phyloP scores from a whole-genome alignment of 208 protist genomes.

The Acanthamoeba healyi region DNA sequence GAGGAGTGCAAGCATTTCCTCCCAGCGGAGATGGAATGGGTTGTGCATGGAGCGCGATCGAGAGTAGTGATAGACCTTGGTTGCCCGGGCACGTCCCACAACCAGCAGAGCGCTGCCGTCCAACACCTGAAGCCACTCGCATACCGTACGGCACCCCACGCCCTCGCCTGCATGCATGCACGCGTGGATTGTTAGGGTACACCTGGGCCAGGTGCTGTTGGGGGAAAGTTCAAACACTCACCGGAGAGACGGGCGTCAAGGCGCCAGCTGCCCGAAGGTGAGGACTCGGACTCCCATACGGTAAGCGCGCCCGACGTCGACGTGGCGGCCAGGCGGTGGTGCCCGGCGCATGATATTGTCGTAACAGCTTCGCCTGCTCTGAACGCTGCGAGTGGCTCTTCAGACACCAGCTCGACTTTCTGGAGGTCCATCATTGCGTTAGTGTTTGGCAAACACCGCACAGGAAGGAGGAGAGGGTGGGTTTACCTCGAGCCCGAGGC shows the following conservation, averaged over 20 bases:
- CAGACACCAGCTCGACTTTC: background rate
- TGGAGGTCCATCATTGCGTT: background rate
- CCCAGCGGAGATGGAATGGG: slow-evolving; percentile 41
- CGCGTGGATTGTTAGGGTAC: too few relatives aligned
- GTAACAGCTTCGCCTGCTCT: background rate
- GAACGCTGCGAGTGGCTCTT: background rate
- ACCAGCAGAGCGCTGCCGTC: slow-evolving; percentile 17
- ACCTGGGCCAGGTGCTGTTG: too few relatives aligned
- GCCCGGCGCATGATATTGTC: background rate
- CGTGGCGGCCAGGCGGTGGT: background rate
- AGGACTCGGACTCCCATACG: slow-evolving; percentile 37
- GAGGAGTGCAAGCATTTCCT: background rate
- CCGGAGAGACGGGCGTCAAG: slow-evolving; percentile 46
- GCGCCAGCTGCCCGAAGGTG: background rate
- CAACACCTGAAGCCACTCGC: slow-evolving; percentile 46
- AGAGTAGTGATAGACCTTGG: slow-evolving; percentile 45
- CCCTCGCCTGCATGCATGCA: background rate
- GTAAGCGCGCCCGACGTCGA: slow-evolving; percentile 5
- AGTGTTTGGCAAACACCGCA: background rate
- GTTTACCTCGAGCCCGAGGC: background rate
- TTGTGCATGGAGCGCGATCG: slow-evolving; percentile 35
- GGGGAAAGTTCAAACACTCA: background rate
- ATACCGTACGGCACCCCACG: background rate
- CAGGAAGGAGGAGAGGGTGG: background rate
- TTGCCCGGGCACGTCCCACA: background rate